Evolutionary conservation across 2,329 filamentous ascomycete genomes (phyloP).

Genomic region (Phyllosticta citrichinensis): DNA sequence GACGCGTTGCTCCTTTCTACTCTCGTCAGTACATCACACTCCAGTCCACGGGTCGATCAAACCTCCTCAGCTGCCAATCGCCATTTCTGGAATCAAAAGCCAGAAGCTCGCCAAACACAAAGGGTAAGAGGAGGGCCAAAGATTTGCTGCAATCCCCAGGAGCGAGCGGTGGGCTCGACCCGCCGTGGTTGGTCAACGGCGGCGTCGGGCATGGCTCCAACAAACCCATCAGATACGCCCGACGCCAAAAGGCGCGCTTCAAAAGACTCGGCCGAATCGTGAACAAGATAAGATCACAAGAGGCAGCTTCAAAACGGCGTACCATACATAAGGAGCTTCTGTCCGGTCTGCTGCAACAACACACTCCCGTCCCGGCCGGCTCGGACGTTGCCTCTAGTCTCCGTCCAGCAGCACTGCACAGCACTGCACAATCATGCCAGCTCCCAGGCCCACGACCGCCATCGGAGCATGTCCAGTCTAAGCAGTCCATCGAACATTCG

Average conservation of each 20-base stretch:
- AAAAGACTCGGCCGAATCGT: not conserved
- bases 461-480: not conserved
- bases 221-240: not conserved
- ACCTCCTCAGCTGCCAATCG: slow-evolving; percentile 46
- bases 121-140: slow-evolving; percentile 59
- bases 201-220: slow-evolving; percentile 3
- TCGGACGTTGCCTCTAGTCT: not conserved
- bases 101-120: slow-evolving; percentile 66
- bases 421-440: not conserved
- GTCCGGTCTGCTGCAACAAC: not conserved
- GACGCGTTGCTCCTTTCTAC: slow-evolving; percentile 30
- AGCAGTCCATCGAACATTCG: not conserved
- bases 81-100: slow-evolving; percentile 57
- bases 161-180: slow-evolving; percentile 3
- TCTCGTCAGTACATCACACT: slow-evolving; percentile 56
- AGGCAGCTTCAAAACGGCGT: not conserved
- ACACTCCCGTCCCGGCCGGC: not conserved
- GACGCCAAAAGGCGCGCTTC: not conserved
- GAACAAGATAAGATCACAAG: not conserved
- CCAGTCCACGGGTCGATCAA: slow-evolving; percentile 68
- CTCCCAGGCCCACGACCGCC: not conserved
- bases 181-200: slow-evolving; percentile 4
- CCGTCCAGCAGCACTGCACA: not conserved
- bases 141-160: slow-evolving; percentile 25
- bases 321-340: not conserved